Percentiles rank a stretch among this genome's conserved stretches.
phyloP scores from a whole-genome alignment of 352 stramenopile genomes.

The Blastocystis sp. region DNA sequence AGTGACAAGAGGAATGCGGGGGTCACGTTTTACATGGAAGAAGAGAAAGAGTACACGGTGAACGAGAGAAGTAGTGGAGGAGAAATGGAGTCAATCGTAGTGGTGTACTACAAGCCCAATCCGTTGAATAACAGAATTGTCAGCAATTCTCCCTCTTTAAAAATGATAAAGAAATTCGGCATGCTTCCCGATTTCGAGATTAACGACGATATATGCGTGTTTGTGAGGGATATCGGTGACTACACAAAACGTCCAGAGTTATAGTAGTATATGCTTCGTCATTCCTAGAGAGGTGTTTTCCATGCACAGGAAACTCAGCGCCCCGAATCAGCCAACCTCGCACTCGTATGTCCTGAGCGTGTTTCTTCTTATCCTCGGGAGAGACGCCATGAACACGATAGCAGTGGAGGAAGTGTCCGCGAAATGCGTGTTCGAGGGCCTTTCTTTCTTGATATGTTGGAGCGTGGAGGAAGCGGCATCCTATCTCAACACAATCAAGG shows the following conservation, averaged over 20 bases:
- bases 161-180: constrained; percentile 2
- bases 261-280: background rate
- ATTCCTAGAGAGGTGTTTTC: constrained; percentile 27
- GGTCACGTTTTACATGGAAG: constrained; percentile 15
- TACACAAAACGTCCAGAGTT: constrained; percentile 56
- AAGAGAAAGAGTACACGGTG: constrained; percentile 42
- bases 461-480: constrained; percentile 27
- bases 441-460: constrained; percentile 28
- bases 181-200: constrained; percentile 55
- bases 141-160: background rate
- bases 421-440: constrained; percentile 7
- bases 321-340: background rate
- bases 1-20: constrained; percentile 1
- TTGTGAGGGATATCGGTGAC: constrained; percentile 34
- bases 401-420: constrained; percentile 28
- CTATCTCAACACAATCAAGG: constrained; percentile 25
- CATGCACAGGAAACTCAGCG: background rate
- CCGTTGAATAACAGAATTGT: constrained; percentile 24
- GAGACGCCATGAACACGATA: background rate
- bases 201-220: constrained; percentile 21
- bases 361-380: constrained; percentile 19
- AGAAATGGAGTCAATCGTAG: background rate
- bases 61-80: constrained; percentile 11
- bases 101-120: constrained; percentile 47
- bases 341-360: constrained; percentile 10